phyloP scores from a whole-genome alignment of 2,329 filamentous ascomycete genomes.

The Fusarium sp. region DNA sequence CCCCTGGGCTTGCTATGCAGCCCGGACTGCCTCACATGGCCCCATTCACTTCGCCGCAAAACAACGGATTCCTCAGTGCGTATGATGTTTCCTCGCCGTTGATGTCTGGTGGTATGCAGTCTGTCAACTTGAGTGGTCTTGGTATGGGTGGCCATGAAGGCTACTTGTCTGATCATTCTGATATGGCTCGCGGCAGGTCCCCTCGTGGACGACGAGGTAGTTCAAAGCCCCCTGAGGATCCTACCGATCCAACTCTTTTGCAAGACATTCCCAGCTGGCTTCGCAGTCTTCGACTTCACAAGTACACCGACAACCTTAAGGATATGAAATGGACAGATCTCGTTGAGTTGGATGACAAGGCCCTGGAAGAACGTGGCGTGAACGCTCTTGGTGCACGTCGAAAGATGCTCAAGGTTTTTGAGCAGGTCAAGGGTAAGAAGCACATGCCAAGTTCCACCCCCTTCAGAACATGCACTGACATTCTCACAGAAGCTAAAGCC shows the following conservation, averaged over 20 bases:
- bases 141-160: conserved; percentile 79
- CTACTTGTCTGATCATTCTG: conserved; percentile 93
- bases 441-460: not conserved
- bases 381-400: conserved; percentile 93
- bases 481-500: conserved; percentile 72
- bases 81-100: conserved; percentile 83
- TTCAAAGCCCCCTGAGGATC: conserved; percentile 98
- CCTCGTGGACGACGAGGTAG: conserved; percentile 92
- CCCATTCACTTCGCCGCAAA: conserved; percentile 87
- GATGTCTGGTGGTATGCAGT: conserved; percentile 75
- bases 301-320: conserved; percentile 98
- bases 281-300: conserved; percentile 92
- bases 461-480: conserved; percentile 36
- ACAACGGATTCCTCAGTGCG: conserved; percentile 92
- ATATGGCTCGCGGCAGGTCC: conserved; percentile 89
- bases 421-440: conserved; percentile 83
- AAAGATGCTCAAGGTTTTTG: conserved; percentile 99
- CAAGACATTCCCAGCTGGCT: conserved; percentile 98
- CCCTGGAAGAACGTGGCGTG: conserved; percentile 90
- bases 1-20: conserved; percentile 88
- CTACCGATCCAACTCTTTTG: conserved; percentile 88
- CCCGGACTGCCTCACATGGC: conserved; percentile 71
- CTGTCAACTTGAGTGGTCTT: conserved; percentile 79
- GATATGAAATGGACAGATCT: conserved; percentile 97
- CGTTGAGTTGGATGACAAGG: conserved; percentile 91